Conservation (phyloP, 2,329 filamentous ascomycete genomes). For the Talaromyces sp. region DNA sequence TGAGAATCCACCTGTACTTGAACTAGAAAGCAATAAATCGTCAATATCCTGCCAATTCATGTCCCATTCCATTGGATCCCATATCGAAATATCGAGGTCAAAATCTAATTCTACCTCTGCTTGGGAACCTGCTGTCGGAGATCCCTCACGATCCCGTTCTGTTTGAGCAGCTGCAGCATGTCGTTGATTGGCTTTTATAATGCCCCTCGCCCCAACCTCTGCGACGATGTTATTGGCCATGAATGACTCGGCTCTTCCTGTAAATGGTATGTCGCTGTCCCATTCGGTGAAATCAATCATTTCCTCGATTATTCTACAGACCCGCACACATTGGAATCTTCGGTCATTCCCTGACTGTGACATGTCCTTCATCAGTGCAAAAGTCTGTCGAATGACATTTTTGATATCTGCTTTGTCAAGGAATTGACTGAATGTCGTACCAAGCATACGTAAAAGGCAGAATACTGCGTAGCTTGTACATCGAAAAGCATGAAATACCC, state of each 20-base stretch:
- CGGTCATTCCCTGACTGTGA: slow-evolving; percentile 4
- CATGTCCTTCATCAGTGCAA: background rate
- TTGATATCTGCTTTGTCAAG: background rate
- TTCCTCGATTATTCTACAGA: slow-evolving; percentile 6
- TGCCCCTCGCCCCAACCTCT: slow-evolving; percentile 7
- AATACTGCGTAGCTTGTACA: slow-evolving; percentile 5
- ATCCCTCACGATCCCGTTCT: background rate
- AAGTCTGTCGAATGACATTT: slow-evolving; percentile 3
- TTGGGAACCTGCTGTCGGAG: background rate
- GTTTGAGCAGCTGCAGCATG: slow-evolving; percentile 1
- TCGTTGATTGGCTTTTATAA: background rate
- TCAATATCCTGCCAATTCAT: slow-evolving; percentile 5
- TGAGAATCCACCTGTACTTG: too few relatives aligned
- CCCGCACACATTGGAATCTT: slow-evolving; percentile 1
- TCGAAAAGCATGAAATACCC: slow-evolving; percentile 3
- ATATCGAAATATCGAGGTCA: background rate
- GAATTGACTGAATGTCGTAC: background rate
- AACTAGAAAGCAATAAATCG: background rate
- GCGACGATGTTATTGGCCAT: slow-evolving; percentile 5
- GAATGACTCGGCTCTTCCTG: slow-evolving; percentile 2
- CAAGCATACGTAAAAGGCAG: slow-evolving; percentile 4
- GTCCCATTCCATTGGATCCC: slow-evolving; percentile 4
- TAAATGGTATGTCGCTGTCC: slow-evolving; percentile 1
- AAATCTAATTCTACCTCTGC: background rate
- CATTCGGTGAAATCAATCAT: slow-evolving; percentile 6